A percentile compares a stretch with the other conserved stretches of the same genome.
phyloP scores from a whole-genome alignment of 768 basidiomycete genomes.

The Podaxis carcinomalis region DNA sequence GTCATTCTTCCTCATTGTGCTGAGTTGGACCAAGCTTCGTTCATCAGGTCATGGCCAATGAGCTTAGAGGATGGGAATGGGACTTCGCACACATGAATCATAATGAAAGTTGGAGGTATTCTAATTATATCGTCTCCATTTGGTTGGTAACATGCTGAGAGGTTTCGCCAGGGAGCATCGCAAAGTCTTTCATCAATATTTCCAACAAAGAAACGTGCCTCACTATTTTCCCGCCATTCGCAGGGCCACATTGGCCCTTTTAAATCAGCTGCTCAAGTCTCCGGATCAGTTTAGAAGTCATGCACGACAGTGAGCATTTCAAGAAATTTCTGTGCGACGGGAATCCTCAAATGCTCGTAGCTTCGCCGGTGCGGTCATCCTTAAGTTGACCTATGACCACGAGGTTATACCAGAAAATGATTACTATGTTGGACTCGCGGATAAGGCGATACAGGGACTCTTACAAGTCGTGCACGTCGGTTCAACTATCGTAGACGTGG shows the following conservation, averaged over 20 bases:
- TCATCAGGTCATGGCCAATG: constrained; percentile 22
- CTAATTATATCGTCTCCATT: background rate
- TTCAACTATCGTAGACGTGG: constrained; percentile 34
- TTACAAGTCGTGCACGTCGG: constrained; percentile 30
- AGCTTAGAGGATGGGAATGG: constrained; percentile 26
- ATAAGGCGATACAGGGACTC: constrained; percentile 18
- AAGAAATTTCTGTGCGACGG: background rate
- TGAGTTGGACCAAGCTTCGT: background rate
- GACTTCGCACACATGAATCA: constrained; percentile 29
- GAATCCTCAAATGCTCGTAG: constrained; percentile 14
- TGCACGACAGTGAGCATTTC: constrained; percentile 22
- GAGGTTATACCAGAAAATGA: constrained; percentile 29
- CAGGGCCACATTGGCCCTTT: constrained; percentile 18
- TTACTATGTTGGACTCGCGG: constrained; percentile 27
- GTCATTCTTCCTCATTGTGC: background rate
- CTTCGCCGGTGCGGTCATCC: constrained; percentile 27
- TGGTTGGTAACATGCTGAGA: background rate
- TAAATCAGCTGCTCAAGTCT: constrained; percentile 21
- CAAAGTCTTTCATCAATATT: constrained; percentile 31
- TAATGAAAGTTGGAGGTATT: constrained; percentile 23
- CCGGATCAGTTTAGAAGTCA: constrained; percentile 26
- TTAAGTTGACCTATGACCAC: constrained; percentile 38
- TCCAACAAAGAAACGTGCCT: constrained; percentile 26
- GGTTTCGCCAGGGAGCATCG: constrained; percentile 22
- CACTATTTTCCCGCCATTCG: constrained; percentile 22